Conservation (phyloP, 345 rosid species). For the Garcia nutans region DNA sequence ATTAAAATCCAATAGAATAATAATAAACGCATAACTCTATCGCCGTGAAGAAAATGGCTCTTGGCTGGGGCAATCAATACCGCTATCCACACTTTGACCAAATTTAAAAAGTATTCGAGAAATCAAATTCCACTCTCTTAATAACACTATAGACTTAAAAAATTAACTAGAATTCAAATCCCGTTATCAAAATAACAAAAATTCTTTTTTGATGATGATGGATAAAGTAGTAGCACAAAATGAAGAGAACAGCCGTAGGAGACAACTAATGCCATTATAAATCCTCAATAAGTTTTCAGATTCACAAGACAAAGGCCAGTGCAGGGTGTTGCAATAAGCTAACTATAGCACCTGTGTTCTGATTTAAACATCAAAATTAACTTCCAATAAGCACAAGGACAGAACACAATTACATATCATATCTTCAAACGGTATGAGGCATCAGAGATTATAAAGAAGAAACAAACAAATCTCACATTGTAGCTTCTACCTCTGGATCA, state of each 20-base stretch:
- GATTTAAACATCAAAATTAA: background rate
- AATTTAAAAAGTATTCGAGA: too few relatives aligned
- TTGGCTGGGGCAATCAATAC: too few relatives aligned
- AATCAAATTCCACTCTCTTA: too few relatives aligned
- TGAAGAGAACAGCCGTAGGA: background rate
- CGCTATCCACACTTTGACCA: too few relatives aligned
- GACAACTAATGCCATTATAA: background rate
- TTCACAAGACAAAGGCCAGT: background rate
- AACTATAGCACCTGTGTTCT: background rate
- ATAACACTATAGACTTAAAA: too few relatives aligned
- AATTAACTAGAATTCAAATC: too few relatives aligned
- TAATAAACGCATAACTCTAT: too few relatives aligned
- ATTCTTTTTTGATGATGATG: too few relatives aligned
- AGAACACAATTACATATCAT: background rate
- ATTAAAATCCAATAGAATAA: too few relatives aligned
- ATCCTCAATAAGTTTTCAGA: background rate
- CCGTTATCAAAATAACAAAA: background rate
- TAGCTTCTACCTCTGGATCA: conserved; percentile 72
- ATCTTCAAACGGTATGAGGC: background rate
- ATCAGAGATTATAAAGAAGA: background rate
- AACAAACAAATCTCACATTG: conserved; percentile 30
- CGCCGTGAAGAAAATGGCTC: too few relatives aligned
- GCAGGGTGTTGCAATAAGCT: background rate
- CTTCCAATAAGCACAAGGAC: background rate
- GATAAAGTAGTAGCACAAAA: background rate